Evolutionary conservation across 805 yeast genomes (phyloP).

Genomic region (Kodamaea neixiangensis): DNA sequence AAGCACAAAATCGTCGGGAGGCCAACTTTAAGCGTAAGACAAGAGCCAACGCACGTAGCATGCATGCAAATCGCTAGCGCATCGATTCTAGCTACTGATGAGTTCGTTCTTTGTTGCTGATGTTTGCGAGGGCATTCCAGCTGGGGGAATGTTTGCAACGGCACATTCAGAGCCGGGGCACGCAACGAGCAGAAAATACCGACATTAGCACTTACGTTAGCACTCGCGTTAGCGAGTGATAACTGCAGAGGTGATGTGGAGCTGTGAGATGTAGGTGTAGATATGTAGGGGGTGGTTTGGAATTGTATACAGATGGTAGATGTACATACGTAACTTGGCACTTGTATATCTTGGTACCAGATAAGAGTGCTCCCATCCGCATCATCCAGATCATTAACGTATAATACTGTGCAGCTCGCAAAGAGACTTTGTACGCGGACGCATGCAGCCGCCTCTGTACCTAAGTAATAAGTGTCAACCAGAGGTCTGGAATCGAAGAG

Average conservation of each 20-base stretch:
- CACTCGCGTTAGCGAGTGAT: no score
- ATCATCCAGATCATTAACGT: no score
- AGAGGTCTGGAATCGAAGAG: slow-evolving; percentile 5
- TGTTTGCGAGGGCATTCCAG: background rate
- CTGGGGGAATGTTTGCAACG: background rate
- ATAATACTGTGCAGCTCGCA: background rate
- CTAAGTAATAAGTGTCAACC: slow-evolving; percentile 5
- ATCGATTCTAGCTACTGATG: slow-evolving; percentile 3
- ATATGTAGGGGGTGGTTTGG: no score
- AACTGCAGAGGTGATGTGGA: no score
- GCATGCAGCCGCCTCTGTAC: slow-evolving; percentile 3
- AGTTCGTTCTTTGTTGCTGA: background rate
- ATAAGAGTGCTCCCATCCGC: no score
- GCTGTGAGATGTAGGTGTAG: no score
- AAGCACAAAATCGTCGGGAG: background rate
- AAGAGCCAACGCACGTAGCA: background rate
- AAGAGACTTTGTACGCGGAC: background rate
- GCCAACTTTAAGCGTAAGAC: background rate
- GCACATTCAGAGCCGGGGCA: background rate
- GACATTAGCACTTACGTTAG: no score
- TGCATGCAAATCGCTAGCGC: background rate
- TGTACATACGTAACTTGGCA: no score
- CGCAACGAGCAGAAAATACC: no score
- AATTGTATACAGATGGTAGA: no score
- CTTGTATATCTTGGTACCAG: no score